A percentile compares a stretch with the other conserved stretches of the same genome.
Evolutionary conservation across 768 basidiomycete species (phyloP).

Genomic region (Cyathus striatus): DNA sequence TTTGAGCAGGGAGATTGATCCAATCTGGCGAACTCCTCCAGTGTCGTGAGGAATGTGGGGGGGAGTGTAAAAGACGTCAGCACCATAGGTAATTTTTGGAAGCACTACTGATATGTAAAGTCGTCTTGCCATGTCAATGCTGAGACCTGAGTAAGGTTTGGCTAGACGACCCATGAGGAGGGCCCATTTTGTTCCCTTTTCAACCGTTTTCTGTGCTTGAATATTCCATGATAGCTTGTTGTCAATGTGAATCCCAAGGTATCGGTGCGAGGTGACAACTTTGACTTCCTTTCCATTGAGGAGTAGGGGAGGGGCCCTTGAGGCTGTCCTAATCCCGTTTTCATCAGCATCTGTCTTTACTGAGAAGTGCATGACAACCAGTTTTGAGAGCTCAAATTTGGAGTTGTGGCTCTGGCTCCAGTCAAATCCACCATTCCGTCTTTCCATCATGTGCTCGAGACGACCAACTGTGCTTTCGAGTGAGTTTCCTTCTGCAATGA

Average conservation of each 20-base stretch:
- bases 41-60: no score
- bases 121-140: neutral
- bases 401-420: slow-evolving; percentile 22
- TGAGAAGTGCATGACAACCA: slow-evolving; percentile 16
- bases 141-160: neutral
- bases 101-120: neutral
- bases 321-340: neutral
- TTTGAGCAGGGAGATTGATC: no score
- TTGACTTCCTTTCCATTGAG: neutral
- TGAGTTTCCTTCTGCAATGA: slow-evolving; percentile 14
- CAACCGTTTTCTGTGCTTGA: neutral
- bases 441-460: slow-evolving; percentile 19
- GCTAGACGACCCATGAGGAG: neutral
- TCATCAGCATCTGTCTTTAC: neutral
- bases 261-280: neutral
- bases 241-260: neutral
- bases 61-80: neutral
- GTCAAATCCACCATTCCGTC: slow-evolving; percentile 14
- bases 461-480: slow-evolving; percentile 14
- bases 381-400: slow-evolving; percentile 15
- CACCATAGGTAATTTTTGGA: neutral
- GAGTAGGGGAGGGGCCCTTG: neutral
- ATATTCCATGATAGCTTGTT: neutral
- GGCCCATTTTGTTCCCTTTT: neutral
- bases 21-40: no score